A percentile compares a stretch with the other conserved stretches of the same genome.
Conservation (phyloP, 2,329 filamentous ascomycete genomes). For the Neoarthrinium moseri region DNA sequence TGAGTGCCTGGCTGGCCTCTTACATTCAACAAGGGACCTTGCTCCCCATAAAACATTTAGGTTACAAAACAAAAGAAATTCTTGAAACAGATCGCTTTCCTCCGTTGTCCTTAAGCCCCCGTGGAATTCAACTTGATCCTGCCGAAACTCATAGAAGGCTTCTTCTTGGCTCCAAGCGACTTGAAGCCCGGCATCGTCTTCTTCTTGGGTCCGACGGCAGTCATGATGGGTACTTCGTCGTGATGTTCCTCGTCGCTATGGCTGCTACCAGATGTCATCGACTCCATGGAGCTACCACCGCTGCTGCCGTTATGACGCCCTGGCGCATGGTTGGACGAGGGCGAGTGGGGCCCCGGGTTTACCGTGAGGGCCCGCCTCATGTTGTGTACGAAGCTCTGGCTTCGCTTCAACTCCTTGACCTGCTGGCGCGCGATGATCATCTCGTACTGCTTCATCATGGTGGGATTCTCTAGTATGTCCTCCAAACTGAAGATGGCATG, state of each 20-base stretch:
- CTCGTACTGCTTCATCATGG: slow-evolving; percentile 48
- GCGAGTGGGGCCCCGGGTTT: slow-evolving; percentile 6
- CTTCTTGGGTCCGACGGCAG: neutral
- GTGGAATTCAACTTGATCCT: slow-evolving; percentile 3
- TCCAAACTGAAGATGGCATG: slow-evolving; percentile 37
- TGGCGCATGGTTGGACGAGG: neutral
- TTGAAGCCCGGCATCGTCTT: neutral
- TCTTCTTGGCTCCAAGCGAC: slow-evolving; percentile 3
- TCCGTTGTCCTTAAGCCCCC: neutral
- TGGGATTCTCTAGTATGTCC: slow-evolving; percentile 49
- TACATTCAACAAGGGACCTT: too few relatives aligned
- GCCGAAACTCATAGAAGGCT: slow-evolving; percentile 4
- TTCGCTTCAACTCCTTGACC: slow-evolving; percentile 16
- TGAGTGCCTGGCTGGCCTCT: too few relatives aligned
- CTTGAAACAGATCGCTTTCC: too few relatives aligned
- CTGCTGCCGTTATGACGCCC: slow-evolving; percentile 11
- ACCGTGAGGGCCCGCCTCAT: slow-evolving; percentile 20
- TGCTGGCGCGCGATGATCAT: slow-evolving; percentile 29
- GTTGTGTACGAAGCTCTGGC: slow-evolving; percentile 19
- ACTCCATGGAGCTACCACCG: slow-evolving; percentile 24
- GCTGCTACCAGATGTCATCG: slow-evolving; percentile 26
- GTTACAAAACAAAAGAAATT: too few relatives aligned
- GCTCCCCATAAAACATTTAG: too few relatives aligned
- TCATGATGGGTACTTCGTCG: slow-evolving; percentile 4
- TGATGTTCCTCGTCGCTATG: slow-evolving; percentile 22